Percentiles rank a stretch among this genome's conserved stretches.
These are phyloP conservation scores for Fusarium sp. DNA, from an alignment of 2,329 filamentous ascomycete genomes.

Conservation along the genomic window DNA sequence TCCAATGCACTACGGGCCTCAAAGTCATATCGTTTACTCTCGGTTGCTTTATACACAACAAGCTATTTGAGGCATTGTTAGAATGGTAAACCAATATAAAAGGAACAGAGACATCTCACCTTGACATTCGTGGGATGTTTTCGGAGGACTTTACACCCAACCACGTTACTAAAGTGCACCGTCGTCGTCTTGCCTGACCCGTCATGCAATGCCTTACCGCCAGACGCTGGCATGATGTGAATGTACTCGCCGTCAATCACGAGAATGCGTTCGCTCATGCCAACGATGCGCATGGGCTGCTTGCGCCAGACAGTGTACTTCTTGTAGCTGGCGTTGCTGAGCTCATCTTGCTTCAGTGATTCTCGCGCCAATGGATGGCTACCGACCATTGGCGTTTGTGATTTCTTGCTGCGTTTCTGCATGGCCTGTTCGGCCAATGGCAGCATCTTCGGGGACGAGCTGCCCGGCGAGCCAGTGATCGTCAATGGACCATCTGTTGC, in stretches of 20 bases:
- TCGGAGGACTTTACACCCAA: slow-evolving; percentile 82
- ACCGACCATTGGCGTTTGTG: slow-evolving; percentile 59
- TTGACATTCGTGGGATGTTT: slow-evolving; percentile 85
- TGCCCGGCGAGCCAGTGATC: slow-evolving; percentile 74
- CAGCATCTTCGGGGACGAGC: slow-evolving; percentile 73
- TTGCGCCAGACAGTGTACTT: slow-evolving; percentile 84
- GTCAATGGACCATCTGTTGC: slow-evolving; percentile 77
- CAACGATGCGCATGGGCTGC: slow-evolving; percentile 82
- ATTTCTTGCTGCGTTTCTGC: slow-evolving; percentile 61
- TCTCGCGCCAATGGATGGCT: slow-evolving; percentile 75
- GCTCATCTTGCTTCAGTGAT: slow-evolving; percentile 66
- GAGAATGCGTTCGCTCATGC: slow-evolving; percentile 77
- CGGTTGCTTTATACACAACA: slow-evolving; percentile 77
- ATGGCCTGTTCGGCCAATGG: slow-evolving; percentile 57
- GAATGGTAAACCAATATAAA: neutral
- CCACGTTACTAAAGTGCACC: slow-evolving; percentile 82
- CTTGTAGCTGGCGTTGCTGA: slow-evolving; percentile 70
- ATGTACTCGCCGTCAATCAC: slow-evolving; percentile 88
- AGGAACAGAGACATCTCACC: slow-evolving; percentile 55
- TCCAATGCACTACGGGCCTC: slow-evolving; percentile 78
- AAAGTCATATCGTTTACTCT: slow-evolving; percentile 86
- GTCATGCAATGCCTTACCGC: slow-evolving; percentile 72
- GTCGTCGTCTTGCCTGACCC: slow-evolving; percentile 77
- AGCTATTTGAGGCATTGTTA: slow-evolving; percentile 54
- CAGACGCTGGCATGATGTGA: slow-evolving; percentile 79